Percentiles rank a stretch among this genome's conserved stretches.
These are phyloP conservation scores for Coprinopsis marcescibilis DNA, from an alignment of 768 basidiomycete genomes.

Conservation along the genomic window DNA sequence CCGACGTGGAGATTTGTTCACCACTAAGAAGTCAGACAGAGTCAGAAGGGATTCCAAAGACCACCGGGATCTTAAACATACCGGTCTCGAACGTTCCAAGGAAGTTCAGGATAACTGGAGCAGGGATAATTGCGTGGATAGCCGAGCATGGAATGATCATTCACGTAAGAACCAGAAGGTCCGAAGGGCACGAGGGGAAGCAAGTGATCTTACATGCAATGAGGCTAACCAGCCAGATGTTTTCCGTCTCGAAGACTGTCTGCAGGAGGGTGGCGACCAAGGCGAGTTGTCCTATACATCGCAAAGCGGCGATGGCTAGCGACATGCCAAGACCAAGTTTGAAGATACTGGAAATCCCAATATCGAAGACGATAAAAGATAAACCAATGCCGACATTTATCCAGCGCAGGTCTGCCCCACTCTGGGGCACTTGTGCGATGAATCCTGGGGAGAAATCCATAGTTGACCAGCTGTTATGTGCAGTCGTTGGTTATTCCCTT, in stretches of 20 bases:
- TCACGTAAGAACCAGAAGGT: too few species aligned
- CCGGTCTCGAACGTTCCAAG: conserved; percentile 77
- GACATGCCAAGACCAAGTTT: conserved; percentile 65
- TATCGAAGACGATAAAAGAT: conserved; percentile 70
- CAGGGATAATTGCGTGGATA: too few species aligned
- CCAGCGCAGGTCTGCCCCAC: conserved; percentile 50
- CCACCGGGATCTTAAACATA: conserved; percentile 33
- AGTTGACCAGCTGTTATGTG: too few species aligned
- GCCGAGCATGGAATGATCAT: too few species aligned
- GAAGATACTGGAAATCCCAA: conserved; percentile 55
- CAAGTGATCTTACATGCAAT: conserved; percentile 74
- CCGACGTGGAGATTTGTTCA: conserved; percentile 73
- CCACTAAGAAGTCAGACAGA: conserved; percentile 36
- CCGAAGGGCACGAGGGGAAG: too few species aligned
- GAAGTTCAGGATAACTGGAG: conserved; percentile 67
- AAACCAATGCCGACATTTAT: conserved; percentile 72
- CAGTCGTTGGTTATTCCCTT: too few species aligned
- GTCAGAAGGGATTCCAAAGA: background rate
- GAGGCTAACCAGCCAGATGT: conserved; percentile 66
- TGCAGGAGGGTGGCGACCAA: conserved; percentile 67
- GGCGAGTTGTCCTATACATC: conserved; percentile 76
- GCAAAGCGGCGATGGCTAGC: conserved; percentile 59
- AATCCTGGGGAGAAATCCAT: too few species aligned
- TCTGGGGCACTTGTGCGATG: too few species aligned
- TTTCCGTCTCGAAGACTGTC: conserved; percentile 69